These are phyloP conservation scores for Danielozyma ontarioensis DNA, from an alignment of 805 yeast species.

Conservation along the genomic window DNA sequence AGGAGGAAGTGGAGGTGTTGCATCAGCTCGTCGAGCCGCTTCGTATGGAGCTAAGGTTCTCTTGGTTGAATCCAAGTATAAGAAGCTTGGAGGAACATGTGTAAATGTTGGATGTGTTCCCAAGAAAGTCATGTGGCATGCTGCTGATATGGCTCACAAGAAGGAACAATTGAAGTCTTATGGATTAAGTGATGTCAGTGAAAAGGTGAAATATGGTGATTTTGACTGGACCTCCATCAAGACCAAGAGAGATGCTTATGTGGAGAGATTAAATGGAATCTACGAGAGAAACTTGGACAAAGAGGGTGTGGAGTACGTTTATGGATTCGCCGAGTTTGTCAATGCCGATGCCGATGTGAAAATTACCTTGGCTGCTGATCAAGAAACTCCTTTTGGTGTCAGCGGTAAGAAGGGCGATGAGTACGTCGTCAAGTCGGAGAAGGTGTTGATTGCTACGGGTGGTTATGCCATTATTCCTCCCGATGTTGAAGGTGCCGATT, in stretches of 20 bases:
- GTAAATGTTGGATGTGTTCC: conserved; percentile 99
- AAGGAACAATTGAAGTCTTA: conserved; percentile 73
- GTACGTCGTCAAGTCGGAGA: conserved; percentile 67
- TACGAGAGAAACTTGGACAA: conserved; percentile 81
- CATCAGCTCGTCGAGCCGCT: conserved; percentile 97
- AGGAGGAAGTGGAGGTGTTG: conserved; percentile 99
- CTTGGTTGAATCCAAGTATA: conserved; percentile 67
- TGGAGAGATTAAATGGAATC: conserved; percentile 83
- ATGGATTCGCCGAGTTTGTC: conserved; percentile 80
- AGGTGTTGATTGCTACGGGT: conserved; percentile 87
- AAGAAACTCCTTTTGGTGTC: conserved; percentile 29
- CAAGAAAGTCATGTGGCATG: conserved; percentile 98
- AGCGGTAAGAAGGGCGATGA: conserved; percentile 46
- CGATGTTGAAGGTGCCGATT: conserved; percentile 71
- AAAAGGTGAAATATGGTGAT: conserved; percentile 41
- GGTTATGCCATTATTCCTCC: conserved; percentile 76
- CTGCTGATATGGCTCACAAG: conserved; percentile 81
- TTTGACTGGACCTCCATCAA: conserved; percentile 85
- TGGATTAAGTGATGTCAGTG: conserved; percentile 63
- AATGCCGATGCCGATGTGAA: conserved; percentile 65
- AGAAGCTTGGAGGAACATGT: conserved; percentile 90
- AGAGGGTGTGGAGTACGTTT: conserved; percentile 84
- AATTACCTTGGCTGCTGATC: conserved; percentile 50
- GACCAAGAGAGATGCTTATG: conserved; percentile 87
- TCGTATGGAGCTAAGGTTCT: conserved; percentile 85